phyloP scores from a whole-genome alignment of 306 rosid genomes.

The Pyrus communis region DNA sequence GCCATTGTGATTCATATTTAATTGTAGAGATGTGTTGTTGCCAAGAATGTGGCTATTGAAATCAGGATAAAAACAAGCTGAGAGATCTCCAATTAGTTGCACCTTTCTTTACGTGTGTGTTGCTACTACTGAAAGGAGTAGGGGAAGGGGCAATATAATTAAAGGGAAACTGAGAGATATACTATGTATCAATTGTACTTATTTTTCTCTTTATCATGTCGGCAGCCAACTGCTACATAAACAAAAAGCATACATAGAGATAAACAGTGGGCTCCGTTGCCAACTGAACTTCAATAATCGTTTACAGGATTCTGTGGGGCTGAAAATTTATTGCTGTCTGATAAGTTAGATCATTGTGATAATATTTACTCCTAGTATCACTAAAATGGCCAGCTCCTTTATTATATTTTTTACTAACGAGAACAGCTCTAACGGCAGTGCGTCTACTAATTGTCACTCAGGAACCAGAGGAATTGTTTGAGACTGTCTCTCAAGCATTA shows the following conservation, averaged over 20 bases:
- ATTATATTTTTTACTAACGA: neutral
- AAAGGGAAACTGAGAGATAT: neutral
- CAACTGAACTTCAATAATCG: neutral
- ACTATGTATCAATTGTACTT: too few species aligned
- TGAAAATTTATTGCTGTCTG: neutral
- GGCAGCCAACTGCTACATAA: neutral
- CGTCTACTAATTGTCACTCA: slow-evolving; percentile 27
- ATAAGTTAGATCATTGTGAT: neutral
- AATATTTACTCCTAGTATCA: neutral
- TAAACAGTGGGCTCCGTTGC: neutral
- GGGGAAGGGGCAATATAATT: neutral
- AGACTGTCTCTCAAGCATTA: slow-evolving; percentile 91
- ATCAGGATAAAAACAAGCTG: neutral
- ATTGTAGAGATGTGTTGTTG: neutral
- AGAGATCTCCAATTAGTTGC: neutral
- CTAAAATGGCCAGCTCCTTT: neutral
- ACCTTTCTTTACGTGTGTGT: neutral
- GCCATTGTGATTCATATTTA: neutral
- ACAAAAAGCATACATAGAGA: neutral
- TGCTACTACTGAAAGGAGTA: neutral
- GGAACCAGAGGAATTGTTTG: slow-evolving; percentile 96
- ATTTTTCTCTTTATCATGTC: neutral
- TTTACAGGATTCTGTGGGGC: neutral
- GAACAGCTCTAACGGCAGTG: neutral
- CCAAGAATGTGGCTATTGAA: neutral